Conservation (phyloP, 148 eudicot genomes). For the Arctostaphylos glauca region DNA sequence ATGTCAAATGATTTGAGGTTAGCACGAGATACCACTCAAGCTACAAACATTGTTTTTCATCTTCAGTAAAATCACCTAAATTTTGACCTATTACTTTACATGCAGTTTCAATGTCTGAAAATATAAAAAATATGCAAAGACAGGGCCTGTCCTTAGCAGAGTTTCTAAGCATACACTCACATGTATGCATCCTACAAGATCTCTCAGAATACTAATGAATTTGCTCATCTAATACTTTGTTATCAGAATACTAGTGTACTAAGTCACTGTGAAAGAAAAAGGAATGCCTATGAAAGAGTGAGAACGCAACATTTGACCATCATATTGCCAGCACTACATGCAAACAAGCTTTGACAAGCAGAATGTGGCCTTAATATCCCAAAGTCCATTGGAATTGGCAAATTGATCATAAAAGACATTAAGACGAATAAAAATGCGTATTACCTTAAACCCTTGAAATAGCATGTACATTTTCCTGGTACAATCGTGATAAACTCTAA, state of each 20-base stretch:
- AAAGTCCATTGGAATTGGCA: conserved; percentile 9
- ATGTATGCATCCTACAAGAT: background rate
- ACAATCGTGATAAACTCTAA: background rate
- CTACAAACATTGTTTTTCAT: background rate
- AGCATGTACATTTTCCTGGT: background rate
- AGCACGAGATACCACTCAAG: conserved; percentile 6
- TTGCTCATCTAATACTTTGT: background rate
- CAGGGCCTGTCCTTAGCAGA: too few species aligned
- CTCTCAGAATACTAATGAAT: background rate
- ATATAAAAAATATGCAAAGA: background rate
- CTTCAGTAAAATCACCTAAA: background rate
- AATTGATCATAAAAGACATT: background rate
- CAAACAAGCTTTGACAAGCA: background rate
- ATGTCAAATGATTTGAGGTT: background rate
- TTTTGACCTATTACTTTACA: background rate
- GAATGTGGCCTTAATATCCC: background rate
- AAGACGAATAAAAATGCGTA: too few species aligned
- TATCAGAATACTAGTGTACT: background rate
- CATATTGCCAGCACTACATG: background rate
- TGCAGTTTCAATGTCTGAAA: background rate
- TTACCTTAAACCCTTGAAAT: background rate
- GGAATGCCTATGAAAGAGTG: background rate
- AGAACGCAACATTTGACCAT: background rate
- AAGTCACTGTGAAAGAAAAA: background rate
- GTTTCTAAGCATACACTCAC: background rate